Evolutionary conservation across 768 basidiomycete species (phyloP), one percentile per base, ranked within the genome.

Genomic region (Ramaria sp.): DNA sequence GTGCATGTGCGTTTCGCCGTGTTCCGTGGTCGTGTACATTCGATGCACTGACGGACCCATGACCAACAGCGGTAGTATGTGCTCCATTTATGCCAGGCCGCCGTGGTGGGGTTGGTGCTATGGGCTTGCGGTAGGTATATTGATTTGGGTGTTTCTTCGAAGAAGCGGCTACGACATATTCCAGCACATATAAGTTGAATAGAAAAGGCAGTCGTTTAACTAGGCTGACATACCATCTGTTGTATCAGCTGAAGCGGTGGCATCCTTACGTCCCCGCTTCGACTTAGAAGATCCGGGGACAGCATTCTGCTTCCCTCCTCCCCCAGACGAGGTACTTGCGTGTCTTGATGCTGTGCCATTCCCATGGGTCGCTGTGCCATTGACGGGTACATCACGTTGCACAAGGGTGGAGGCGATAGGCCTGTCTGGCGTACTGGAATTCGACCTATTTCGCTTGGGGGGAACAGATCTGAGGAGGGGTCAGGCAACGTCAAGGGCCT

Each of bases 1-100:
- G 51, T 5, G 46, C 55, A 17, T 47, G 55, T 62, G 78, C 77
- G 64, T 74, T 75, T 56, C 84, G 78, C 60, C 78, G 76, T 54
- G 67, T 73, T 27, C 69, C 71, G 60, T 71, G 75, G 39, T 82
- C 83, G 60, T 75, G 75, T 58, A 20, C 47, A 49, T 46, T 49
- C 27, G 48, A 49, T 49, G 48, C 17, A 22, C 53, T 45, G 15
- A 59, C 57, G 46, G 63, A 64, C 51, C 66, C 71, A 41, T 43
- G 37, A n/a, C 53, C 53, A 58, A 59, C 66, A 41, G 59, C 66
- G 20, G 64, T 68, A 62, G 63, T 13, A 37, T 37, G 69, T 59
- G 68, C 66, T 6, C 52, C 55, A 27, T 49, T 45, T 52, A 69
- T 63, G 22, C 59, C 54, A 54, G 67, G 64, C 60, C 68, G 62